Conservation (phyloP, 306 rosid genomes). For the Gastrolobium bilobum region DNA sequence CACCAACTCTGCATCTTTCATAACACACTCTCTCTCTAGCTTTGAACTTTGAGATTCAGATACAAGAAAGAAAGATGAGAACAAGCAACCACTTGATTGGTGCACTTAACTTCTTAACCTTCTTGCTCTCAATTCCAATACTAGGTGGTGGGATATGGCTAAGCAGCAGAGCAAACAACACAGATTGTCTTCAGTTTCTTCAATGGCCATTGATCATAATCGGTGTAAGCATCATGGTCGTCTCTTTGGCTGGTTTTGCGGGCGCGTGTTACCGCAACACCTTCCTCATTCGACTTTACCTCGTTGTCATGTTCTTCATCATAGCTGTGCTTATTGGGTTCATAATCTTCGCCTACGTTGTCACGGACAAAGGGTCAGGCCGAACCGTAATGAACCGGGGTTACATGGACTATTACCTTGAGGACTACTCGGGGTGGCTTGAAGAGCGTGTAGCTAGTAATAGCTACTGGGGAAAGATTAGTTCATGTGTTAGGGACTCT, state of each 20-base stretch:
- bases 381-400: constrained; percentile 44
- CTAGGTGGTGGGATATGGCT: constrained; percentile 95
- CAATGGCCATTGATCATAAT: constrained; percentile 95
- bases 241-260: constrained; percentile 83
- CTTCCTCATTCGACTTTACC: constrained; percentile 70
- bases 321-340: constrained; percentile 80
- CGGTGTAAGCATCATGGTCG: constrained; percentile 72
- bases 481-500: constrained; percentile 82
- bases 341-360: constrained; percentile 87
- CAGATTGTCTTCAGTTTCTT: constrained; percentile 91
- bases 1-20: constrained; percentile 22
- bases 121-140: constrained; percentile 88
- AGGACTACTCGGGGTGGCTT: constrained; percentile 90
- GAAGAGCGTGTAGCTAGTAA: constrained; percentile 62
- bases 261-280: constrained; percentile 98
- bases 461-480: constrained; percentile 77
- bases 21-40: background rate
- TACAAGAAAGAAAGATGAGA: constrained; percentile 59
- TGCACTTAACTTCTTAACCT: constrained; percentile 77
- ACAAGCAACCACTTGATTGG: constrained; percentile 86
- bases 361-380: constrained; percentile 86
- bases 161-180: constrained; percentile 90
- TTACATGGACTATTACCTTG: constrained; percentile 65
- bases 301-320: constrained; percentile 80
- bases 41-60: background rate